Conservation (phyloP, 2,329 filamentous ascomycete genomes). For the Fusarium musae region DNA sequence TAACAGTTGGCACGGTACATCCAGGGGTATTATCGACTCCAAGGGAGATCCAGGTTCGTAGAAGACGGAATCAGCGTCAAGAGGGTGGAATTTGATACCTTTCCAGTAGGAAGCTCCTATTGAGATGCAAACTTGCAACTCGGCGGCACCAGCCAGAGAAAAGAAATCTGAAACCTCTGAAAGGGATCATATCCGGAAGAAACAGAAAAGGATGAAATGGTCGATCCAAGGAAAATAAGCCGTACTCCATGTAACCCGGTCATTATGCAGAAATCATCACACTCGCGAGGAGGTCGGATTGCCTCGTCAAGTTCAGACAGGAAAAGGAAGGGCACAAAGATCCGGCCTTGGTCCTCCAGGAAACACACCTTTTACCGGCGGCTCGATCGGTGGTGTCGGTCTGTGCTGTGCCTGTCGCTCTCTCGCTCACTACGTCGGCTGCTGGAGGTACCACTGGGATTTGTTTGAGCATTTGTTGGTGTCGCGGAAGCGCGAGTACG, state of each 20-base stretch:
- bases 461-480: conserved; percentile 54
- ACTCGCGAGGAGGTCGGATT: conserved; percentile 41
- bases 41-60: conserved; percentile 31
- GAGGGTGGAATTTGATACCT: conserved; percentile 36
- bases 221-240: conserved; percentile 43
- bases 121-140: conserved; percentile 48
- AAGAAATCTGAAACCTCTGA: conserved; percentile 38
- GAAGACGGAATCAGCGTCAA: conserved; percentile 34
- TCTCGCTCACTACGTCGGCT: conserved; percentile 57
- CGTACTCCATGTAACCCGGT: conserved; percentile 44
- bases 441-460: conserved; percentile 50
- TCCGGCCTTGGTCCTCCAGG: conserved; percentile 35
- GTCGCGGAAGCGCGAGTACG: conserved; percentile 52
- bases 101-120: conserved; percentile 41
- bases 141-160: conserved; percentile 40
- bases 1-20: conserved; percentile 39
- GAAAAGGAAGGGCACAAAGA: conserved; percentile 29
- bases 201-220: conserved; percentile 42
- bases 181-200: conserved; percentile 40
- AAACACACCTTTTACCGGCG: conserved; percentile 48
- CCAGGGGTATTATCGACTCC: conserved; percentile 42
- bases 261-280: conserved; percentile 48
- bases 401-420: conserved; percentile 53
- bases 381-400: conserved; percentile 53
- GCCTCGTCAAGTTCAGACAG: conserved; percentile 38